Percentiles rank a stretch among this genome's conserved stretches.
Evolutionary conservation across 2,329 filamentous ascomycete species (phyloP).

Genomic region (Zelopaecilomyces penicillatus): DNA sequence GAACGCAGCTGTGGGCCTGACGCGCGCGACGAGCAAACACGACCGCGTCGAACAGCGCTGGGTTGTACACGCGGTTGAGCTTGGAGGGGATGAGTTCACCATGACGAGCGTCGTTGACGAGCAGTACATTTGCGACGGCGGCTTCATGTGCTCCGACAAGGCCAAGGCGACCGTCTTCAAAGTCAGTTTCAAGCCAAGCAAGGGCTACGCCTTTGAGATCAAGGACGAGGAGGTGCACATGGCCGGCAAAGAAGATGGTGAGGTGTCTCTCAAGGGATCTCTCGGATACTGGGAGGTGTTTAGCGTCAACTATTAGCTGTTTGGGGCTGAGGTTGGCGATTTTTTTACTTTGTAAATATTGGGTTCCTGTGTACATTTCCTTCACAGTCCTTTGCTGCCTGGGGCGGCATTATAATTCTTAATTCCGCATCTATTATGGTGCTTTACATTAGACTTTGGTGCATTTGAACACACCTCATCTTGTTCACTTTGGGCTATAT

Average conservation of each 20-base stretch:
- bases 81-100: slow-evolving; percentile 19
- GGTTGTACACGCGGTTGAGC: slow-evolving; percentile 34
- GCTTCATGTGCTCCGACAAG: slow-evolving; percentile 1
- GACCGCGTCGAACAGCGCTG: slow-evolving; percentile 36
- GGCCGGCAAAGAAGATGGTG: background rate
- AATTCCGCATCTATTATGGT: no score
- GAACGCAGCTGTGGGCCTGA: background rate
- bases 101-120: slow-evolving; percentile 16
- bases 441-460: no score
- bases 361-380: no score
- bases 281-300: slow-evolving; percentile 4
- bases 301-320: slow-evolving; percentile 3
- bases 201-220: slow-evolving; percentile 12
- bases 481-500: no score
- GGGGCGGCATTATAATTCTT: no score
- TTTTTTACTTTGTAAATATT: no score
- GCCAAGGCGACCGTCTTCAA: slow-evolving; percentile 11
- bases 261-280: background rate
- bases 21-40: slow-evolving; percentile 19
- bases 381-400: no score
- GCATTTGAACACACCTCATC: no score
- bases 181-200: slow-evolving; percentile 11
- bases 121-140: slow-evolving; percentile 12
- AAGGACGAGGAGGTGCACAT: slow-evolving; percentile 6
- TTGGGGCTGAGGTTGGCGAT: no score